These are phyloP conservation scores for Pilasporangium apinafurcum DNA, from an alignment of 352 stramenopile species.

Conservation along the genomic window DNA sequence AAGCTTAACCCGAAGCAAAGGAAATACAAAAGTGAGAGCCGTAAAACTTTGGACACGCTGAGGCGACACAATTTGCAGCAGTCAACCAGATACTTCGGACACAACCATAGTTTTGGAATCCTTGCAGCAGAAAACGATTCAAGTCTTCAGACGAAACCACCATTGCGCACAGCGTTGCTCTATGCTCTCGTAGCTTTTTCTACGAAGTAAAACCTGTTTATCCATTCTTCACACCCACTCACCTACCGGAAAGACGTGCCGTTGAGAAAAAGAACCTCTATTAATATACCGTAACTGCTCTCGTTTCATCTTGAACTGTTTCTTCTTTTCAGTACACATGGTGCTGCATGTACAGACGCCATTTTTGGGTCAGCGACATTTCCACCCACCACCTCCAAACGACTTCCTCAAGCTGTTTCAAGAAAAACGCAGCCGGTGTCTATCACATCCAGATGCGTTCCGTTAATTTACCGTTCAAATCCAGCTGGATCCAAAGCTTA, in stretches of 20 bases:
- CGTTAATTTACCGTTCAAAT: too few species aligned
- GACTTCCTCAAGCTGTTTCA: neutral
- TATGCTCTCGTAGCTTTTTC: constrained; percentile 6
- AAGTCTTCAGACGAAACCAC: constrained; percentile 9
- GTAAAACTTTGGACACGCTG: neutral
- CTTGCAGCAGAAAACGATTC: constrained; percentile 8
- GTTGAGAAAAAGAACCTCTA: constrained; percentile 15
- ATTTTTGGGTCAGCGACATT: too few species aligned
- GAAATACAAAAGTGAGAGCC: constrained; percentile 14
- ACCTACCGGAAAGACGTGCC: constrained; percentile 1
- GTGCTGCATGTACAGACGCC: neutral
- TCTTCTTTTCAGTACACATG: too few species aligned
- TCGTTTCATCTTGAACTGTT: neutral
- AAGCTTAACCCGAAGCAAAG: constrained; percentile 11
- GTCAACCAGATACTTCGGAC: neutral
- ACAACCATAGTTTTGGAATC: neutral
- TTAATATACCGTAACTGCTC: constrained; percentile 7
- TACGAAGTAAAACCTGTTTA: constrained; percentile 1
- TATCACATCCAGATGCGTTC: too few species aligned
- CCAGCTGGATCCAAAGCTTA: too few species aligned
- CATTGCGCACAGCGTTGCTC: constrained; percentile 5
- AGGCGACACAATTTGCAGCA: constrained; percentile 4
- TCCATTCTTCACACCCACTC: neutral
- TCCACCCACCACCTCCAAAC: too few species aligned
- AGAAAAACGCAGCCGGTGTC: too few species aligned